These are phyloP conservation scores for Phytophthora quininea DNA, from an alignment of 352 stramenopile genomes.

Conservation along the genomic window DNA sequence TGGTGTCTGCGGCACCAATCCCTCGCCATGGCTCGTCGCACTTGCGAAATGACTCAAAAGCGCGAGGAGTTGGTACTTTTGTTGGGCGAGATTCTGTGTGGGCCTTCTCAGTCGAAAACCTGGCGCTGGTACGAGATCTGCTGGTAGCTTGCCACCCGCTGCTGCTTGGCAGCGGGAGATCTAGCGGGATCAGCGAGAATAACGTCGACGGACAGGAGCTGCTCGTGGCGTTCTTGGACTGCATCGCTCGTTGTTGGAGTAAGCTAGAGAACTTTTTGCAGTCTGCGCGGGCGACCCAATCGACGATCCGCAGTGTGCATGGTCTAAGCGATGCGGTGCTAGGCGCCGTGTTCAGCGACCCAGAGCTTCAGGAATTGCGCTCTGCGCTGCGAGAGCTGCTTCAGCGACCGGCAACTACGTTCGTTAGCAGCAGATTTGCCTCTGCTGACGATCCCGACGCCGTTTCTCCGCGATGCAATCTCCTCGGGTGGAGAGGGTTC, in stretches of 20 bases:
- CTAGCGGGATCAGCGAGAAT: conserved; percentile 4
- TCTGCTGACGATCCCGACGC: background rate
- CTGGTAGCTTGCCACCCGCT: conserved; percentile 23
- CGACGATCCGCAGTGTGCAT: conserved; percentile 17
- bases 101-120: conserved; percentile 28
- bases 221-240: conserved; percentile 17
- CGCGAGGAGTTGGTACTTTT: conserved; percentile 36
- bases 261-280: conserved; percentile 20
- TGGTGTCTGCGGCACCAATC: background rate
- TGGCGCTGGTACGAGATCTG: conserved; percentile 31
- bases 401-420: conserved; percentile 20
- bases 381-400: conserved; percentile 18
- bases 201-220: conserved; percentile 25
- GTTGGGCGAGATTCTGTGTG: conserved; percentile 40
- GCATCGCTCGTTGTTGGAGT: conserved; percentile 19
- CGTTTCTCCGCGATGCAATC: conserved; percentile 23
- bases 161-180: conserved; percentile 27
- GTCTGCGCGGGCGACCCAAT: conserved; percentile 14
- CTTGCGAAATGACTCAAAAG: conserved; percentile 10
- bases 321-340: conserved; percentile 28
- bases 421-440: conserved; percentile 26
- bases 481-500: conserved; percentile 28
- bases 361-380: conserved; percentile 15
- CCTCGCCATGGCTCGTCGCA: background rate
- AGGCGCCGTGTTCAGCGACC: conserved; percentile 23